These are phyloP conservation scores for Amauroascus niger DNA, from an alignment of 2,329 filamentous ascomycete species.

Conservation along the genomic window DNA sequence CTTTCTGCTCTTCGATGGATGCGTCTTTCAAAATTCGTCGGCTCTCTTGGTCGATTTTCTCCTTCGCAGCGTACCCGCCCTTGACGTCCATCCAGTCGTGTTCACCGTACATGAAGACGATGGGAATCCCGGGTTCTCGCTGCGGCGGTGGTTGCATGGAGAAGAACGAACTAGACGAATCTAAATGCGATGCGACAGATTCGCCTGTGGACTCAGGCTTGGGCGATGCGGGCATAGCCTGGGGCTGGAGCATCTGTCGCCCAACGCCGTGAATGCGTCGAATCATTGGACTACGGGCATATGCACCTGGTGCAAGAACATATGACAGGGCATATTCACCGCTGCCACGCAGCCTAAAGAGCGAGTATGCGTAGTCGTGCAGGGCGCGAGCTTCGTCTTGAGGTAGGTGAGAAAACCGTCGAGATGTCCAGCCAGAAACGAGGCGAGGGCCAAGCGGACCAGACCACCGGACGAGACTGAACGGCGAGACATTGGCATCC, in stretches of 20 bases:
- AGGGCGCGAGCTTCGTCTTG: constrained; percentile 68
- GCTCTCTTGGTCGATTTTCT: constrained; percentile 64
- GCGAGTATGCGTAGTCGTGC: constrained; percentile 86
- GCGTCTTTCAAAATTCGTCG: constrained; percentile 50
- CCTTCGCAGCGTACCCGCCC: constrained; percentile 68
- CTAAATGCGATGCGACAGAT: constrained; percentile 6
- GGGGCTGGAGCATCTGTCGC: constrained; percentile 48
- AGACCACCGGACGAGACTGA: constrained; percentile 76
- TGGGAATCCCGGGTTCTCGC: constrained; percentile 60
- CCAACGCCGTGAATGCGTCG: constrained; percentile 78
- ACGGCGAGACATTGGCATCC: constrained; percentile 95
- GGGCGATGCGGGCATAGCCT: constrained; percentile 11
- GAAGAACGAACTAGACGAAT: neutral
- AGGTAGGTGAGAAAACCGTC: constrained; percentile 83
- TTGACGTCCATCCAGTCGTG: constrained; percentile 98
- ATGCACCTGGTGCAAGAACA: constrained; percentile 85
- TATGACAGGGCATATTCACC: constrained; percentile 92
- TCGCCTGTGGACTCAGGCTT: constrained; percentile 13
- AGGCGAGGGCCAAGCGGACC: constrained; percentile 85
- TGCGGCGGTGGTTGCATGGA: constrained; percentile 15
- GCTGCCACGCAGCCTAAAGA: constrained; percentile 85
- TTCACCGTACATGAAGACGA: constrained; percentile 94
- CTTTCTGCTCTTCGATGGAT: constrained; percentile 45
- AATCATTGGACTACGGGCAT: constrained; percentile 78
- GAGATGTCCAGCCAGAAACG: constrained; percentile 87